A percentile compares a stretch with the other conserved stretches of the same genome.
Conservation (phyloP, 176 grass and related monocot species). For the Stipa capillata region DNA sequence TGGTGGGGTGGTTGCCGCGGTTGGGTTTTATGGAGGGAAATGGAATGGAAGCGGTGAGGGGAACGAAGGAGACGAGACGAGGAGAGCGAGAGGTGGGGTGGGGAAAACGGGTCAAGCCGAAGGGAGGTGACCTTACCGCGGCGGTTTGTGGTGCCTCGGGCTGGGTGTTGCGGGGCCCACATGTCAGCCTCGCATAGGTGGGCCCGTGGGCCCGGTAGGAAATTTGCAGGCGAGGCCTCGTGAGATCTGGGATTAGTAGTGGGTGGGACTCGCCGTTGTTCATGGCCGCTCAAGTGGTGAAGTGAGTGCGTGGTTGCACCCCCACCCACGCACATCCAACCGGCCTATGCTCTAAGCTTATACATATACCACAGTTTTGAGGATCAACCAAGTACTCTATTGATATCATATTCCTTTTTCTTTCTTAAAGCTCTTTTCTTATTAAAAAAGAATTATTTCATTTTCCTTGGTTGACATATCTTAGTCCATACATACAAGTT, state of each 20-base stretch:
- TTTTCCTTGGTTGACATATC: too few relatives aligned
- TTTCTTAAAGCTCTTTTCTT: too few relatives aligned
- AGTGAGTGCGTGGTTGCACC: too few relatives aligned
- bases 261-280: not conserved
- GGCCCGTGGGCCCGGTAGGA: not conserved
- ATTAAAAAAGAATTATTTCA: too few relatives aligned
- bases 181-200: not conserved
- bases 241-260: not conserved
- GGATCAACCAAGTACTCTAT: too few relatives aligned
- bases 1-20: not conserved
- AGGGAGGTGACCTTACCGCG: not conserved
- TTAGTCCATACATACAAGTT: too few relatives aligned
- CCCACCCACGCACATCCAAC: too few relatives aligned
- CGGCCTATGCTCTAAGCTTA: too few relatives aligned
- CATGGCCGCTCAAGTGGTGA: too few relatives aligned
- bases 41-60: not conserved
- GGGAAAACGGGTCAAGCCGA: not conserved
- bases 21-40: conserved; percentile 14
- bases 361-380: too few relatives aligned
- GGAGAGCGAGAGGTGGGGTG: not conserved
- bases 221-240: not conserved
- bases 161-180: not conserved
- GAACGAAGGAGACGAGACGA: not conserved
- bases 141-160: not conserved
- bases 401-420: too few relatives aligned